Conservation (phyloP, 2,329 filamentous ascomycete species). For the Ophiostoma sp. region DNA sequence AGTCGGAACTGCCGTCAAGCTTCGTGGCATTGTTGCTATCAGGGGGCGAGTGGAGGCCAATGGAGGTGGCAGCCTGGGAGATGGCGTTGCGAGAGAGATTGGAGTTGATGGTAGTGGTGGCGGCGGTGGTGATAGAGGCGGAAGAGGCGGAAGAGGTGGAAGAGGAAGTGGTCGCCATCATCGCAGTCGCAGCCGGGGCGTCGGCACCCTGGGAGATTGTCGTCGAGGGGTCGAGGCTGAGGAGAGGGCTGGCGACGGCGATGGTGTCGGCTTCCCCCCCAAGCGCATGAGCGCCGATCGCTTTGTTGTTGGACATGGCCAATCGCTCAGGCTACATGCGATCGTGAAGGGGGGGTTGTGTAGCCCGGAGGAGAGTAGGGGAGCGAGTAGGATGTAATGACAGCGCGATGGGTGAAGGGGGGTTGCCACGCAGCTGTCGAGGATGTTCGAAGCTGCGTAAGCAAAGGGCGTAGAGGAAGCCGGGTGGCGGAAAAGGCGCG, state of each 20-base stretch:
- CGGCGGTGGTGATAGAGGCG: neutral
- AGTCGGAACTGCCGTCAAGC: conserved; percentile 50
- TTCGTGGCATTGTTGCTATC: conserved; percentile 58
- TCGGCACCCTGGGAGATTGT: conserved; percentile 13
- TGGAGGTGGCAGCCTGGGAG: conserved; percentile 33
- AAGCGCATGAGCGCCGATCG: conserved; percentile 46
- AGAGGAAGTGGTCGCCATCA: conserved; percentile 20
- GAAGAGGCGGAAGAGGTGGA: conserved; percentile 4
- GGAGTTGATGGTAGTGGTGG: neutral
- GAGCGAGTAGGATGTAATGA: conserved; percentile 17
- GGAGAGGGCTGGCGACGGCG: conserved; percentile 28
- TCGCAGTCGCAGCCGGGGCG: conserved; percentile 25
- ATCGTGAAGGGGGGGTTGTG: conserved; percentile 28
- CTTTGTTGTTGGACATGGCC: conserved; percentile 53
- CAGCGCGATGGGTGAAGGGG: conserved; percentile 17
- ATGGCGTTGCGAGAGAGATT: conserved; percentile 22
- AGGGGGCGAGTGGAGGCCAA: conserved; percentile 57
- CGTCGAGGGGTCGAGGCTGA: conserved; percentile 21
- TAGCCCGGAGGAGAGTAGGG: conserved; percentile 25
- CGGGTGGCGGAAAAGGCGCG: neutral
- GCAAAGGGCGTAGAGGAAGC: neutral
- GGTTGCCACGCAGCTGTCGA: conserved; percentile 21
- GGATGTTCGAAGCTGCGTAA: conserved; percentile 20
- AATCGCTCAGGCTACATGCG: conserved; percentile 30
- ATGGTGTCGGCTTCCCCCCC: conserved; percentile 34